phyloP scores from a whole-genome alignment of 2,329 filamentous ascomycete genomes.

The Ophiocordyceps unilateralis region DNA sequence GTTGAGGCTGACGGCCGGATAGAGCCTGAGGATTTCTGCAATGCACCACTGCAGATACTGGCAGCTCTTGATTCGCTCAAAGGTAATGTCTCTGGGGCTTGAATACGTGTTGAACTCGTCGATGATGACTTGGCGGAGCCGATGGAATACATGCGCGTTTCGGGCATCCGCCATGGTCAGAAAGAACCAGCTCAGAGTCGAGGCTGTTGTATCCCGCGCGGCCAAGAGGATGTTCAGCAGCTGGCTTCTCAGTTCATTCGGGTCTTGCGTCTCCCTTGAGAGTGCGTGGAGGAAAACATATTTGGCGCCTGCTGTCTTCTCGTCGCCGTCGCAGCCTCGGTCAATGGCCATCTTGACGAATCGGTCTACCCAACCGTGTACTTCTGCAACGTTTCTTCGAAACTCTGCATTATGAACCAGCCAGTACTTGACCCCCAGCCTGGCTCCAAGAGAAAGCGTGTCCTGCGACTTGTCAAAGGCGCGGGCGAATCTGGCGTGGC shows the following conservation, averaged over 20 bases:
- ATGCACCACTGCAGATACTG: conserved; percentile 10
- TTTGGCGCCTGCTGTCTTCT: conserved; percentile 1
- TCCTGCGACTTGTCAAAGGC: conserved; percentile 19
- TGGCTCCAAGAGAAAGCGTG: conserved; percentile 34
- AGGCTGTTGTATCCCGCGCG: conserved; percentile 27
- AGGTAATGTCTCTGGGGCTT: conserved; percentile 9
- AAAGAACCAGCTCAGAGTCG: conserved; percentile 29
- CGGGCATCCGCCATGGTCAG: conserved; percentile 18
- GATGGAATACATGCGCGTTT: conserved; percentile 20
- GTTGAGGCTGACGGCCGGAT: conserved; percentile 9
- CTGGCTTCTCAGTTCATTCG: conserved; percentile 10
- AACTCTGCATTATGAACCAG: conserved; percentile 37
- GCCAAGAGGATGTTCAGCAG: conserved; percentile 26
- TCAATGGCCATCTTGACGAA: conserved; percentile 42
- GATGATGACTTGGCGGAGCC: conserved; percentile 23
- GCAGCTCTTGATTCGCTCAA: conserved; percentile 8
- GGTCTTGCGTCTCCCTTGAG: conserved; percentile 14
- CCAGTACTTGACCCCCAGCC: conserved; percentile 25
- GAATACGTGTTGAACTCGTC: conserved; percentile 30
- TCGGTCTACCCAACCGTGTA: conserved; percentile 52
- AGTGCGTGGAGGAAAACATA: conserved; percentile 17
- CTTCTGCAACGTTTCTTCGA: conserved; percentile 41
- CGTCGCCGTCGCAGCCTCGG: background rate
- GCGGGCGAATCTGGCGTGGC: conserved; percentile 13
- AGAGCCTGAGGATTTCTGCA: conserved; percentile 8